phyloP scores from a whole-genome alignment of 352 stramenopile genomes.

The Phytophthora cryptogea region DNA sequence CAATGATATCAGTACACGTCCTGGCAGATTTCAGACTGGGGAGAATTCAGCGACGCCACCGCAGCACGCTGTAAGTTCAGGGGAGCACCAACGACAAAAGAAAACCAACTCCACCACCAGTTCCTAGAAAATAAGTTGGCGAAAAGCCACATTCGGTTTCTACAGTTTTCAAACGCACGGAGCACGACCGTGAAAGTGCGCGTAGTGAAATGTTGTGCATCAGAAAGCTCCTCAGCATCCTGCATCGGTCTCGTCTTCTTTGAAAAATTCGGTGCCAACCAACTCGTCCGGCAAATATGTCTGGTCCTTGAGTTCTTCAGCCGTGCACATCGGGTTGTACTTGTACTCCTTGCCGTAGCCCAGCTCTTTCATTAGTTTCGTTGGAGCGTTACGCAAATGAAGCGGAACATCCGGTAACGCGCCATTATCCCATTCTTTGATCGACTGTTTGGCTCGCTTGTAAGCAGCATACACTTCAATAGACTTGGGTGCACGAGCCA shows the following conservation, averaged over 20 bases:
- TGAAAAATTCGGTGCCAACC: slow-evolving; percentile 65
- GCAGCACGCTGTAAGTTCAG: neutral
- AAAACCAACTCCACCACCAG: neutral
- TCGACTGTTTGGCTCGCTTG: slow-evolving; percentile 73
- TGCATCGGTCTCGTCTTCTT: slow-evolving; percentile 17
- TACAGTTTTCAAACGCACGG: slow-evolving; percentile 11
- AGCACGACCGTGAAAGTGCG: neutral
- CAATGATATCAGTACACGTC: neutral
- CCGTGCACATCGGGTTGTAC: slow-evolving; percentile 81
- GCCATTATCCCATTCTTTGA: slow-evolving; percentile 57
- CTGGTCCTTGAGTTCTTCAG: slow-evolving; percentile 73
- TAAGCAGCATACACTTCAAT: slow-evolving; percentile 87
- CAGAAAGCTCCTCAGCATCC: slow-evolving; percentile 1
- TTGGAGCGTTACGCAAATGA: slow-evolving; percentile 84
- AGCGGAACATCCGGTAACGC: slow-evolving; percentile 75
- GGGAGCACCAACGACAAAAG: neutral
- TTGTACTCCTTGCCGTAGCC: slow-evolving; percentile 82
- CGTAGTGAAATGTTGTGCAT: neutral
- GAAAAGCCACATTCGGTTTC: slow-evolving; percentile 20
- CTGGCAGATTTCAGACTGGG: slow-evolving; percentile 19
- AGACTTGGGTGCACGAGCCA: slow-evolving; percentile 84
- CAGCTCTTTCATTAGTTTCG: slow-evolving; percentile 75
- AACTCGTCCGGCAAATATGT: slow-evolving; percentile 84
- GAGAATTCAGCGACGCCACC: neutral
- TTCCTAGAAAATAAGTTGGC: slow-evolving; percentile 7